Evolutionary conservation across 1,139 yeast genomes (phyloP).

Genomic region (Geotrichum restrictum): DNA sequence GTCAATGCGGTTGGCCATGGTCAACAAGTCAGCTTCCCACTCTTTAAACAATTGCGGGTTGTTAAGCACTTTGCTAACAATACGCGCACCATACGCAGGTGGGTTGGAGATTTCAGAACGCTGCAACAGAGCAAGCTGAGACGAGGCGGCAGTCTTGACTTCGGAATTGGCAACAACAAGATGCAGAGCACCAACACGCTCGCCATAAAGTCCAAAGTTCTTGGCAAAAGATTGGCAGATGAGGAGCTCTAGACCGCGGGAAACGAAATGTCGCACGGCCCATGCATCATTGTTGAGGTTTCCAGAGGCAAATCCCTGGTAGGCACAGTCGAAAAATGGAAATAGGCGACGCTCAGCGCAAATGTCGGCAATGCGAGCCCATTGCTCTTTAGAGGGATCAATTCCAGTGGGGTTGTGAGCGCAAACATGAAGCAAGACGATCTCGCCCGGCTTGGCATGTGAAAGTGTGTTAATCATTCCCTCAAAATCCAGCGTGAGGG

Average conservation of each 20-base stretch:
- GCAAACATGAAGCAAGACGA: constrained; percentile 83
- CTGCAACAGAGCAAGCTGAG: constrained; percentile 75
- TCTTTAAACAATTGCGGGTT: constrained; percentile 57
- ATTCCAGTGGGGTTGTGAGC: constrained; percentile 97
- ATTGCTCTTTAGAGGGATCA: constrained; percentile 76
- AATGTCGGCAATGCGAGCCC: constrained; percentile 66
- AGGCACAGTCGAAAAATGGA: constrained; percentile 86
- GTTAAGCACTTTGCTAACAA: constrained; percentile 71
- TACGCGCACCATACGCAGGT: constrained; percentile 88
- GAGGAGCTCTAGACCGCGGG: constrained; percentile 50
- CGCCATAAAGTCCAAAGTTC: constrained; percentile 96
- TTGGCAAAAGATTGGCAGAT: constrained; percentile 92
- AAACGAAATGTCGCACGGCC: constrained; percentile 45
- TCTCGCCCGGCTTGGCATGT: constrained; percentile 35
- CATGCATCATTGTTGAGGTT: constrained; percentile 50
- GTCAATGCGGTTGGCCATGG: constrained; percentile 74
- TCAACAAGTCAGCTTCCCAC: constrained; percentile 75
- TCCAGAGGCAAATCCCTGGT: constrained; percentile 91
- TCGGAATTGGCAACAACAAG: constrained; percentile 41
- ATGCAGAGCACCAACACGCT: constrained; percentile 88
- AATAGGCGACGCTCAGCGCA: constrained; percentile 54
- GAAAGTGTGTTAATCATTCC: constrained; percentile 37
- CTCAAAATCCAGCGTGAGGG: constrained; percentile 59
- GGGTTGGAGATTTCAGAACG: constrained; percentile 91
- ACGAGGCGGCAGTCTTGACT: constrained; percentile 49